Base-by-base conservation (phyloP, 345 rosid species). In the Eucalyptus regnans region DNA sequence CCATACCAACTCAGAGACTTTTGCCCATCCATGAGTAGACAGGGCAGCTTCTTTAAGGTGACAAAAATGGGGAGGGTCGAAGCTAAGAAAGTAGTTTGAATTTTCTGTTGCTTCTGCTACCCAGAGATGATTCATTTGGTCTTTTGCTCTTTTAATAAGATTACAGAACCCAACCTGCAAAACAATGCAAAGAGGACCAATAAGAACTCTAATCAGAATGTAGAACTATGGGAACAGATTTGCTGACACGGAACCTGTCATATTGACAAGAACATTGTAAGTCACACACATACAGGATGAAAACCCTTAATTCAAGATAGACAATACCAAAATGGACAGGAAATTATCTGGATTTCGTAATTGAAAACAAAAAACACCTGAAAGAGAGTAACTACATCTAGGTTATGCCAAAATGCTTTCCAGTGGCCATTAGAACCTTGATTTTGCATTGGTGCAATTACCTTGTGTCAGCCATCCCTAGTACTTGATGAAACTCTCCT, bases 61-160 rank as follows among this genome's bases (percentile, higher is more conserved):
- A 64, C 93, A 92, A 89, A 95, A 93, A 86, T 50, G 84, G 52
- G 93, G 90, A 85, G 91, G 88, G 91, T 92, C 94, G 27, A 95
- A 94, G 90, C 89, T 93, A 54, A 94, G 85, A 86, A 90, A 92
- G 88, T 97, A 95, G 50, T 89, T 91, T 84, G 99, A 95, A 90
- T 98, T 97, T 89, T 96, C 99, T 84, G 97, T 96, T 84, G 97
- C 96, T 86, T 98, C 99, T 31, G 99, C 95, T 9, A 96, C 95
- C 97, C 99, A 97, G 68, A 96, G 90, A 76, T 93, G 91, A 94
- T 97, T 96, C 86, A 80, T 89, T 44, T 87, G 90, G 92, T 97
- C 99, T 90, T 97, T 95, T 64, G 97, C 92, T 91, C 94, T 95
- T 91, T 94, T 97, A 87, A 98, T 93, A 76, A 98, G 94, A 93